A percentile compares a stretch with the other conserved stretches of the same genome.
Evolutionary conservation across 441 rosid genomes (phyloP).

Genomic region (Gossypium trilobum): DNA sequence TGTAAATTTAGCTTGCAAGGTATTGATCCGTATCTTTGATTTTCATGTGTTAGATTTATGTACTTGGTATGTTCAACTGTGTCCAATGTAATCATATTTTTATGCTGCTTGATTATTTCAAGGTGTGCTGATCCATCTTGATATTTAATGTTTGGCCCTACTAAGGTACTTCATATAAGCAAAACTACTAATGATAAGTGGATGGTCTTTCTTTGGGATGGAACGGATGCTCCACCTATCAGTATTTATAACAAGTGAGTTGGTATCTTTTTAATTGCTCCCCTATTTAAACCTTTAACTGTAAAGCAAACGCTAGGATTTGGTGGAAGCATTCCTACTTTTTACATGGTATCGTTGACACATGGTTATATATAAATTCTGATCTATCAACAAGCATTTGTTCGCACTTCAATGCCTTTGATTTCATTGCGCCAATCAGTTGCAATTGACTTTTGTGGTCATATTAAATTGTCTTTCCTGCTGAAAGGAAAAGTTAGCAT

Average conservation of each 20-base stretch:
- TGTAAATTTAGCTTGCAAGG: constrained; percentile 55
- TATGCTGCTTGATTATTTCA: neutral
- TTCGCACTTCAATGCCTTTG: neutral
- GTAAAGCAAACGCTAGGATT: neutral
- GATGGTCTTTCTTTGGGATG: constrained; percentile 77
- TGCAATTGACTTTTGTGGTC: neutral
- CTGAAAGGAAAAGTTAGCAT: neutral
- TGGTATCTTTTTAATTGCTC: constrained; percentile 2
- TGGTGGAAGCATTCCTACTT: neutral
- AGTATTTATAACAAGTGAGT: constrained; percentile 50
- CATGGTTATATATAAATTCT: neutral
- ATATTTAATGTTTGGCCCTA: constrained; percentile 15
- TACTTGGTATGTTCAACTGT: neutral
- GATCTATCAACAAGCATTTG: neutral
- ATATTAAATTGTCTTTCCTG: neutral
- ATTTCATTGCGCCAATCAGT: neutral
- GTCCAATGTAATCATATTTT: neutral
- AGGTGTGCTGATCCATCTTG: constrained; percentile 5
- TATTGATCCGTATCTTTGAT: constrained; percentile 14
- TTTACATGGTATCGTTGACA: constrained; percentile 1
- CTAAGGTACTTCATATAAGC: constrained; percentile 53
- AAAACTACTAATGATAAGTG: constrained; percentile 33
- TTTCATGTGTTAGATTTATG: neutral
- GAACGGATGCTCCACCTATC: constrained; percentile 67
- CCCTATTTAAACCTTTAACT: neutral